phyloP scores from a whole-genome alignment of 805 yeast species.

The Priceomyces carsonii region DNA sequence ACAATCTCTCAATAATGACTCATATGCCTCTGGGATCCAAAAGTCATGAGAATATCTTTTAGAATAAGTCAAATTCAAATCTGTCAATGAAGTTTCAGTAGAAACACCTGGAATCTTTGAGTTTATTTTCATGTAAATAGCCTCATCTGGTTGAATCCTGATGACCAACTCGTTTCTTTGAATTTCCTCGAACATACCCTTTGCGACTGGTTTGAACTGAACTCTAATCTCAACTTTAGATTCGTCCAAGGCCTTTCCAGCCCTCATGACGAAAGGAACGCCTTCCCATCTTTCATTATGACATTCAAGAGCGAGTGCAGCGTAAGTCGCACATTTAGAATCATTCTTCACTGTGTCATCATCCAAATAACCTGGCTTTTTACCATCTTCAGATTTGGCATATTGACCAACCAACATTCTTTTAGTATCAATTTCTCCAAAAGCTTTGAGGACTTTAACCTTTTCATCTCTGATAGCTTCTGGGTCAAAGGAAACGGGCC shows the following conservation, averaged over 20 bases:
- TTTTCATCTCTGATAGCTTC: slow-evolving; percentile 96
- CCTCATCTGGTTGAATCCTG: slow-evolving; percentile 93
- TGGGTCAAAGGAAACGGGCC: slow-evolving; percentile 88
- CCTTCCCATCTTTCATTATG: slow-evolving; percentile 98
- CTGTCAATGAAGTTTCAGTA: slow-evolving; percentile 79
- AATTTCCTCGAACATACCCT: slow-evolving; percentile 77
- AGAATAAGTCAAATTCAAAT: slow-evolving; percentile 84
- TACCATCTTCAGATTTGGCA: slow-evolving; percentile 77
- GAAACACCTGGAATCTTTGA: slow-evolving; percentile 92
- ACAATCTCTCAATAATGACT: slow-evolving; percentile 90
- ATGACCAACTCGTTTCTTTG: slow-evolving; percentile 92
- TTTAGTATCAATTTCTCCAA: slow-evolving; percentile 62
- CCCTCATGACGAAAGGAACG: slow-evolving; percentile 92
- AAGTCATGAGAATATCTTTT: slow-evolving; percentile 75
- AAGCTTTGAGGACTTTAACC: slow-evolving; percentile 85
- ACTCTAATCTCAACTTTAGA: slow-evolving; percentile 93
- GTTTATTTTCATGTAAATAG: slow-evolving; percentile 90
- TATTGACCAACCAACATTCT: slow-evolving; percentile 89
- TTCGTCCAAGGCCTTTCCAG: slow-evolving; percentile 96
- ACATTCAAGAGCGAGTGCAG: slow-evolving; percentile 78
- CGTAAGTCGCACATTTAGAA: slow-evolving; percentile 89
- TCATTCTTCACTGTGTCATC: slow-evolving; percentile 83
- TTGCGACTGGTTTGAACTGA: slow-evolving; percentile 84
- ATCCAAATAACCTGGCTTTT: slow-evolving; percentile 87
- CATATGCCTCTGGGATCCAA: slow-evolving; percentile 98